Conservation (phyloP, 2,329 filamentous ascomycete species). For the Periconia sp. region DNA sequence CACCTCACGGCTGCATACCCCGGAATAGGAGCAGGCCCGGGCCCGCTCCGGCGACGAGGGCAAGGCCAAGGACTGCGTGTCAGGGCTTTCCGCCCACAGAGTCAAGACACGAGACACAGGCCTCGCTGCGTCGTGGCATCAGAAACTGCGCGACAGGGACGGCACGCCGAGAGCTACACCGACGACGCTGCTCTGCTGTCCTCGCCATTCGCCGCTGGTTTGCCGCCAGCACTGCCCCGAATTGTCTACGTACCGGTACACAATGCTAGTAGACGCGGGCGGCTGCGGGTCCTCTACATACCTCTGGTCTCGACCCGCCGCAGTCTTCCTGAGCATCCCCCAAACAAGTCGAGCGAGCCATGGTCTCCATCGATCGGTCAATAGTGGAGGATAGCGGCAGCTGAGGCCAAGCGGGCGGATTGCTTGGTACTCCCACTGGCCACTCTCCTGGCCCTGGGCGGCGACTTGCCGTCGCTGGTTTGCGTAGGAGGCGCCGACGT, state of each 20-base stretch:
- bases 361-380: no score
- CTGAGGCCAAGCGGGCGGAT: no score
- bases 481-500: no score
- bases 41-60: constrained; percentile 8
- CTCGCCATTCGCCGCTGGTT: constrained; percentile 2
- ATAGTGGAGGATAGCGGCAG: no score
- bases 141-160: neutral
- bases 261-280: neutral
- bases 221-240: constrained; percentile 6
- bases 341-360: neutral
- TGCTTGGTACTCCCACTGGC: no score
- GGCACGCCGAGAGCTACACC: neutral
- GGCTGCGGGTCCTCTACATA: neutral
- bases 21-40: neutral
- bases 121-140: no score
- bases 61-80: constrained; percentile 9
- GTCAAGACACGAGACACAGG: neutral
- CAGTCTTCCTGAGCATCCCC: neutral
- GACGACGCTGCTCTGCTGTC: no score
- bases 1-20: neutral
- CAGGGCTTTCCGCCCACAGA: neutral
- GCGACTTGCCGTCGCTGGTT: no score
- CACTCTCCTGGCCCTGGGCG: no score
- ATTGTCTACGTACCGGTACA: neutral
- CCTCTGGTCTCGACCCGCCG: neutral